phyloP scores from a whole-genome alignment of 495 filamentous ascomycete genomes.

The Copromyces sp. region DNA sequence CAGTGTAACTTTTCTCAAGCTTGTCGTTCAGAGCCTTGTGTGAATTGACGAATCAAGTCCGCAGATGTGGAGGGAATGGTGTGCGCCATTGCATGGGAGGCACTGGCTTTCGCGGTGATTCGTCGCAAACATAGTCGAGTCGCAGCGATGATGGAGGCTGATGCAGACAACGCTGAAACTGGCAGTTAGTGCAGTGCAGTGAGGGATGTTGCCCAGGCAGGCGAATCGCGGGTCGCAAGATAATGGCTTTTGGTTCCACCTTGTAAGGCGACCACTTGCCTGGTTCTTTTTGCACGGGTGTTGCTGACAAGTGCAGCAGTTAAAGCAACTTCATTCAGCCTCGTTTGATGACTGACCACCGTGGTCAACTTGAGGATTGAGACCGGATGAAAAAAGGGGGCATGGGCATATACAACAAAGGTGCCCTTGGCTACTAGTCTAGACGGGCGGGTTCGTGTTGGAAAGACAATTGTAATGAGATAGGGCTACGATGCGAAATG shows the following conservation, averaged over 20 bases:
- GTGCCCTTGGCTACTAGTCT: no score
- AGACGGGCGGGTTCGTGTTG: no score
- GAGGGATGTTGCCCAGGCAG: no score
- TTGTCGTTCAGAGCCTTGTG: no score
- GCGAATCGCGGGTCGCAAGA: no score
- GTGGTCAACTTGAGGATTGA: no score
- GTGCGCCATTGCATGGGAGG: not conserved
- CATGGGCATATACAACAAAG: no score
- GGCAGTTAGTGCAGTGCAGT: no score
- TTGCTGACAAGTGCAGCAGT: not conserved
- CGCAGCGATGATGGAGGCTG: not conserved
- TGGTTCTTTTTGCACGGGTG: not conserved
- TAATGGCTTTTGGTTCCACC: not conserved
- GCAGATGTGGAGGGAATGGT: not conserved
- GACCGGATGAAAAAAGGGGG: no score
- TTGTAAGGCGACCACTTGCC: not conserved
- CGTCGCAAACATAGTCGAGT: not conserved
- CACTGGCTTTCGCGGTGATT: not conserved
- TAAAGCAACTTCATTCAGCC: not conserved
- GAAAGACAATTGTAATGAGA: no score
- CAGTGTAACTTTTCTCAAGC: not conserved
- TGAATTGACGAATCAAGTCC: no score
- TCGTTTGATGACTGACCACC: not conserved
- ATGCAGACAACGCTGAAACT: not conserved
- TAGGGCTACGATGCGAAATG: no score